Percentiles rank a stretch among this genome's conserved stretches.
These are phyloP conservation scores for Nidularia sp. DNA, from an alignment of 768 basidiomycete genomes.

Conservation along the genomic window DNA sequence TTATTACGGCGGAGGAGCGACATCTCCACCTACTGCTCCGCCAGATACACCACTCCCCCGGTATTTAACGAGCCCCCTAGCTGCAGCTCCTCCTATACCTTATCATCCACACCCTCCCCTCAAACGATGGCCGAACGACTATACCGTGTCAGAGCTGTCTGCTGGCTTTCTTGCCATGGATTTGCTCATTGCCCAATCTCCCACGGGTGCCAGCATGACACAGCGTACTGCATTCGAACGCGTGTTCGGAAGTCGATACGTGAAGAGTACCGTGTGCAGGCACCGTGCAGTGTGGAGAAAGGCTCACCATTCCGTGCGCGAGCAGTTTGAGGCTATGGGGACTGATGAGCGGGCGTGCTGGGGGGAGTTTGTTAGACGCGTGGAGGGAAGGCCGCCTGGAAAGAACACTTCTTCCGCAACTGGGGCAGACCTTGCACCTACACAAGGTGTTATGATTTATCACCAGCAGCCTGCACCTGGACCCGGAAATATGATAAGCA, in stretches of 20 bases:
- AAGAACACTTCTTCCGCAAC: slow-evolving; percentile 12
- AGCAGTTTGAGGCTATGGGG: slow-evolving; percentile 52
- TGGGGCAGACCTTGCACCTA: slow-evolving; percentile 5
- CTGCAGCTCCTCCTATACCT: slow-evolving; percentile 28
- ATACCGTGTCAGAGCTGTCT: slow-evolving; percentile 63
- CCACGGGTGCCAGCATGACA: slow-evolving; percentile 40
- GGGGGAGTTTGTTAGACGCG: slow-evolving; percentile 64
- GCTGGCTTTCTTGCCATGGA: slow-evolving; percentile 55
- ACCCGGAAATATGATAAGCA: slow-evolving; percentile 12
- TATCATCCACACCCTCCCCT: slow-evolving; percentile 60
- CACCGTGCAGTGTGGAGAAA: slow-evolving; percentile 67
- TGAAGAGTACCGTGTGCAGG: slow-evolving; percentile 71
- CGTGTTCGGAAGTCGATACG: slow-evolving; percentile 67
- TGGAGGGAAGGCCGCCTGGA: slow-evolving; percentile 45
- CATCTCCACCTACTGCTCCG: no score
- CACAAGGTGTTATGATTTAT: slow-evolving; percentile 12
- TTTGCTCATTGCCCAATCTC: slow-evolving; percentile 29
- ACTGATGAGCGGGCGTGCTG: slow-evolving; percentile 56
- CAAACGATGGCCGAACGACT: slow-evolving; percentile 77
- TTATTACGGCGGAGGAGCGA: not conserved
- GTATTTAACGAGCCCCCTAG: slow-evolving; percentile 20
- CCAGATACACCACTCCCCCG: slow-evolving; percentile 14
- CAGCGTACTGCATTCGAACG: slow-evolving; percentile 68
- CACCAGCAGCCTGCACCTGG: slow-evolving; percentile 12
- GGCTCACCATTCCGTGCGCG: slow-evolving; percentile 41